Conservation (phyloP, 1,139 yeast genomes). For the Diutina rugosa region DNA sequence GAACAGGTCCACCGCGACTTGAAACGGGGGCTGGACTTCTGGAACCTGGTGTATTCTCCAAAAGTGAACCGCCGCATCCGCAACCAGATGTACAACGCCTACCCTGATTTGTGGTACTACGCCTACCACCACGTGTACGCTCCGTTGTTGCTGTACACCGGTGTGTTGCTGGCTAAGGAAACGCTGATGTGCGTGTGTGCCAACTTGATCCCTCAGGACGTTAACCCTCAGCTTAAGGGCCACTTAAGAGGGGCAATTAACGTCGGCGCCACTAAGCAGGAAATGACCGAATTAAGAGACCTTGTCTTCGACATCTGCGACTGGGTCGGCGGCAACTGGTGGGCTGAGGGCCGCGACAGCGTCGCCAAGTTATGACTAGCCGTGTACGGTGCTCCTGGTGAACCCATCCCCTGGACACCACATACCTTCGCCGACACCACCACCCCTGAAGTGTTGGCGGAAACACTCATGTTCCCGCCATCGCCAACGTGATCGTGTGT, state of each 20-base stretch:
- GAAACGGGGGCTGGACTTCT: conserved; percentile 50
- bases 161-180: conserved; percentile 50
- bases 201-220: conserved; percentile 82
- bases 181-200: conserved; percentile 72
- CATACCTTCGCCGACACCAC: not conserved
- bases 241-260: conserved; percentile 79
- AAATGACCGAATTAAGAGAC: conserved; percentile 44
- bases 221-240: conserved; percentile 88
- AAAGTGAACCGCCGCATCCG: conserved; percentile 59
- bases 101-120: conserved; percentile 75
- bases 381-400: not conserved
- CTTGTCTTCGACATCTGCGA: conserved; percentile 54
- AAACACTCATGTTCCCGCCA: no score
- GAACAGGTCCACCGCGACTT: conserved; percentile 16
- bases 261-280: conserved; percentile 59
- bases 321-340: conserved; percentile 54
- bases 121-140: conserved; percentile 67
- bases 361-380: conserved; percentile 38
- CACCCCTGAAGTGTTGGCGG: not conserved
- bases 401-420: not conserved
- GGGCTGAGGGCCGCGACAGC: conserved; percentile 43
- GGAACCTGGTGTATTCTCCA: conserved; percentile 54
- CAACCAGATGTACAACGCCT: conserved; percentile 57
- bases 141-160: conserved; percentile 60
- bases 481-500: no score